Conservation (phyloP, 495 filamentous ascomycete genomes). For the Penicillium nucicola region DNA sequence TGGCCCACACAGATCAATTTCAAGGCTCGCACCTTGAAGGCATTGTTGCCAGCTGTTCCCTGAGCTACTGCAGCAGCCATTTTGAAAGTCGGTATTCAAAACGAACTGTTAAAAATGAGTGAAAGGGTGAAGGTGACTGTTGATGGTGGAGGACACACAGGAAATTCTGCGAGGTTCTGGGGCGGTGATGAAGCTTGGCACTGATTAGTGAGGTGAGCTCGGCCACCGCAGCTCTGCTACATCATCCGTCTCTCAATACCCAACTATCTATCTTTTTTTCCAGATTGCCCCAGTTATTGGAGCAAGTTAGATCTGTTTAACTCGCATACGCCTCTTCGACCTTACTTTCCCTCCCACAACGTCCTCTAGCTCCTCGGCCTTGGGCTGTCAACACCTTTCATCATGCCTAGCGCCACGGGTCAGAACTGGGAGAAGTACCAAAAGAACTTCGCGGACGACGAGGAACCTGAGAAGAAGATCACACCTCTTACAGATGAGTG, state of each 20-base stretch:
- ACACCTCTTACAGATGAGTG: slow-evolving; percentile 94
- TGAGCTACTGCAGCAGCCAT: slow-evolving; percentile 65
- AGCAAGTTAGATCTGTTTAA: not conserved
- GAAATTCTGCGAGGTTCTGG: slow-evolving; percentile 58
- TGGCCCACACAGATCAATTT: slow-evolving; percentile 32
- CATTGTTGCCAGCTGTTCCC: slow-evolving; percentile 58
- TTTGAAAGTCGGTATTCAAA: slow-evolving; percentile 36
- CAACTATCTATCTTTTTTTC: slow-evolving; percentile 14
- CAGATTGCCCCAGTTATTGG: slow-evolving; percentile 9
- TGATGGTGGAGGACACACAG: slow-evolving; percentile 33
- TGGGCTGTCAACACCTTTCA: slow-evolving; percentile 36
- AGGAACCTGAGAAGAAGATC: slow-evolving; percentile 99
- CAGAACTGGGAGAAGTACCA: slow-evolving; percentile 96
- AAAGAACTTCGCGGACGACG: slow-evolving; percentile 95
- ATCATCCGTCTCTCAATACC: slow-evolving; percentile 22
- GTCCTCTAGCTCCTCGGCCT: slow-evolving; percentile 17
- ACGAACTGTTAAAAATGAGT: slow-evolving; percentile 25
- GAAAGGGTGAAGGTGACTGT: slow-evolving; percentile 22
- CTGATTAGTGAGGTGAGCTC: slow-evolving; percentile 42
- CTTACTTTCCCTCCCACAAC: slow-evolving; percentile 8
- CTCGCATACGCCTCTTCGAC: not conserved
- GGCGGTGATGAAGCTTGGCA: slow-evolving; percentile 47
- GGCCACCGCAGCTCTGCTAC: slow-evolving; percentile 30
- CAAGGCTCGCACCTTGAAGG: slow-evolving; percentile 68
- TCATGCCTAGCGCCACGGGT: slow-evolving; percentile 89